Base-by-base conservation (phyloP, 2,329 filamentous ascomycete genomes). In the Botrytis tulipae region DNA sequence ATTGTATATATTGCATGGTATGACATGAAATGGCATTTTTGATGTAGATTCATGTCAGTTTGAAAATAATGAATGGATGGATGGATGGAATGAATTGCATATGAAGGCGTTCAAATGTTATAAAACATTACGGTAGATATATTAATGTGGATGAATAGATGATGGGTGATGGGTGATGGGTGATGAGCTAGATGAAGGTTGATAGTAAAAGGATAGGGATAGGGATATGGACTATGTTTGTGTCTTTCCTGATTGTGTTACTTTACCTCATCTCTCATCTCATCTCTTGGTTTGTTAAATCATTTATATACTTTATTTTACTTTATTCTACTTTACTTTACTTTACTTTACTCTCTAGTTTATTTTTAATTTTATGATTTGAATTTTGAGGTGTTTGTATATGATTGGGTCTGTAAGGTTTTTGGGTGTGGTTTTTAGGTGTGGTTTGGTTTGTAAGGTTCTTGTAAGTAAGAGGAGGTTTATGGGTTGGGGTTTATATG, bases 31-130 rank as follows among this genome's bases (percentile, higher is more conserved):
- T 29, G 6, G 51, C n/a, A 57, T 57, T 29, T 57, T 29, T 57
- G 14, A 57, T 37, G 40, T n/a, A 51, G 25, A 51, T 51, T 67
- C 63, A 54, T 51, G 46, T 40, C 32, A 14, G 32, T 51, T 67
- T 12, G 32, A 67, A 37, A 67, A 51, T 51, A 32, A 32, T 25
- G 63, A 12, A 14, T 48, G 63, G 46, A 67, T 37, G 40, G 40
- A 67, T 67, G 65, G 32, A 67, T 67, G 63, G 32, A 67, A 51
- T 54, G 63, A 67, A 29, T 51, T 67, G n/a, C 65, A 67, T 40
- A 54, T 29, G 20, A 67, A 37, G 63, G 65, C 65, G 65, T 67
- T 54, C 4, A 32, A 7, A 25, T 44, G 14, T 57, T 57, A 54
- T n/a, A 54, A 32, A 29, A 7, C 5, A 57, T 9, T 18, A 29